Evolutionary conservation across 352 stramenopile species (phyloP).

Genomic region (Phytophthora boehmeriae): DNA sequence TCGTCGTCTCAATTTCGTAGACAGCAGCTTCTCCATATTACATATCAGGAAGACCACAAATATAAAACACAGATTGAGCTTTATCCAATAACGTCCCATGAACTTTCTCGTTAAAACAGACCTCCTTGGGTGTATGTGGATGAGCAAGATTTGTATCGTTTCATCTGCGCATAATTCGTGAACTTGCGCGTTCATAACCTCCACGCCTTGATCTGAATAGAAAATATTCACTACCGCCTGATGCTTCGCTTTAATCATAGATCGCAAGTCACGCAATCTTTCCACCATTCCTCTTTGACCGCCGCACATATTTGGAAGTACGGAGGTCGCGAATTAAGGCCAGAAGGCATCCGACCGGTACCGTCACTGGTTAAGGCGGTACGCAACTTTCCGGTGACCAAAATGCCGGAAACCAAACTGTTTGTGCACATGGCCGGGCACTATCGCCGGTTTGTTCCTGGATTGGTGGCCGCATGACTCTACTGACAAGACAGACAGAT

Average conservation of each 20-base stretch:
- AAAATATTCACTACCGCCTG: slow-evolving; percentile 2
- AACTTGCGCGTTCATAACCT: slow-evolving; percentile 2
- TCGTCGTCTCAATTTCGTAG: slow-evolving; percentile 6
- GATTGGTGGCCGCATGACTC: too few relatives aligned
- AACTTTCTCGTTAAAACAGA: slow-evolving; percentile 6
- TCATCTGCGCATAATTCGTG: slow-evolving; percentile 1
- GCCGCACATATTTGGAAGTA: too few relatives aligned
- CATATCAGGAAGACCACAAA: slow-evolving; percentile 5
- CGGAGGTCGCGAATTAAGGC: too few relatives aligned
- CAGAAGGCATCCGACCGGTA: too few relatives aligned
- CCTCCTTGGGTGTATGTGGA: slow-evolving; percentile 5
- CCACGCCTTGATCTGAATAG: slow-evolving; percentile 13
- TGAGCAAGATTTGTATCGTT: slow-evolving; percentile 14
- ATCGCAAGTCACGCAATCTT: background rate
- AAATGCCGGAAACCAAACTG: too few relatives aligned
- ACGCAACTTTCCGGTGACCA: too few relatives aligned
- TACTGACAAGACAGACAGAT: too few relatives aligned
- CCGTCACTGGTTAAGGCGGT: too few relatives aligned
- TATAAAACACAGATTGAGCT: slow-evolving; percentile 3
- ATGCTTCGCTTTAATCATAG: background rate
- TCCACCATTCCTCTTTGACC: background rate
- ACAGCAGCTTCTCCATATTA: slow-evolving; percentile 10
- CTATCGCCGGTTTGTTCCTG: too few relatives aligned
- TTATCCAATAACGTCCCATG: slow-evolving; percentile 1
- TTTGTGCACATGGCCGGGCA: too few relatives aligned